Evolutionary conservation across 2,329 filamentous ascomycete genomes (phyloP).

Genomic region (Colletotrichum tabaci): DNA sequence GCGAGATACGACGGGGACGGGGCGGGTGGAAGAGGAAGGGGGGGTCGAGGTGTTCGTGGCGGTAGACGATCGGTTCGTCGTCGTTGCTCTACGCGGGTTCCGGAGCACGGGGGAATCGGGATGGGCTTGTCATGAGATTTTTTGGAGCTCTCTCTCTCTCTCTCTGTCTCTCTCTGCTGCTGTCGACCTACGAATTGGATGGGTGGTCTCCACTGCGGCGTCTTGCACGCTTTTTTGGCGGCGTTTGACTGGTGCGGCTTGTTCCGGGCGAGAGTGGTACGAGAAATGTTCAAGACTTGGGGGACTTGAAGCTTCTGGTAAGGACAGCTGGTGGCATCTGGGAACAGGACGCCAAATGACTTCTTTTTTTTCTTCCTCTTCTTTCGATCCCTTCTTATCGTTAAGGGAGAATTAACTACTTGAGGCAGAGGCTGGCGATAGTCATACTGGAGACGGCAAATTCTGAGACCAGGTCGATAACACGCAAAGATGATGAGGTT

Average conservation of each 20-base stretch:
- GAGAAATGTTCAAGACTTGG: background rate
- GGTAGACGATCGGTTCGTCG: background rate
- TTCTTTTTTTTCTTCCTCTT: too few species aligned
- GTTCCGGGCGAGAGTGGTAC: conserved; percentile 20
- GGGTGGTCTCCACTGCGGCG: conserved; percentile 4
- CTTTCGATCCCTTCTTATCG: too few species aligned
- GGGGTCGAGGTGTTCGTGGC: background rate
- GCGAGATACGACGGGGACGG: background rate
- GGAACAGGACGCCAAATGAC: background rate
- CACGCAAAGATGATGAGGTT: too few species aligned
- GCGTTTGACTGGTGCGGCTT: conserved; percentile 31
- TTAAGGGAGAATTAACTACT: too few species aligned
- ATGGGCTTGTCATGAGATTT: conserved; percentile 37
- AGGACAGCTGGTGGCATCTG: background rate
- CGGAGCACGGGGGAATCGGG: conserved; percentile 23
- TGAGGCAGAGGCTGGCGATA: background rate
- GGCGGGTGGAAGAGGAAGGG: background rate
- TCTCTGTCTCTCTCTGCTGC: too few species aligned
- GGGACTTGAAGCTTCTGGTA: background rate
- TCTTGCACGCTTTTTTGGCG: conserved; percentile 20
- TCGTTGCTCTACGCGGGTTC: conserved; percentile 8
- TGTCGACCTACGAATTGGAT: conserved; percentile 8
- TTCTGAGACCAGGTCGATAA: background rate
- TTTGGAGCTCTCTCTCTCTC: conserved; percentile 15
- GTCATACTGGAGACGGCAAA: background rate